Evolutionary conservation across 176 grass and related monocot species (phyloP), one percentile per base, ranked within the genome.

Genomic region (Cenchrus americanus): DNA sequence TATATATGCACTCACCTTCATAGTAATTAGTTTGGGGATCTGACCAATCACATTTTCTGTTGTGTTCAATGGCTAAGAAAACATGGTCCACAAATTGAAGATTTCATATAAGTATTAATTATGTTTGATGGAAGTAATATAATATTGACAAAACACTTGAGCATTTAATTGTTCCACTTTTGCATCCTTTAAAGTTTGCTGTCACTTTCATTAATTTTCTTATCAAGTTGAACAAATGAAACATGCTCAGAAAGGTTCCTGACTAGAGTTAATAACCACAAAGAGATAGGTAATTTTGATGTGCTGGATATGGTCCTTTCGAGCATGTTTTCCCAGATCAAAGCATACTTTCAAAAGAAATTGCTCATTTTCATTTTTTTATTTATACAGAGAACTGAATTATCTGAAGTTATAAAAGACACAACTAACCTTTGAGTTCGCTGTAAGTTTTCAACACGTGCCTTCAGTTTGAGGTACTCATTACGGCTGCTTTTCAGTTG

Each of bases 381-480:
- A 17, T 50, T 9, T 79, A 10, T 8, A 51, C 24, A n/a, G 17
- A n/a, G 65, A 77, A 49, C n/a, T 2, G 2, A 54, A 24, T 69
- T 42, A 69, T 26, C 8, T 57, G 5, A 41, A 58, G 0, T 71
- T 23, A 17, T 19, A 32, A 63, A 67, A 76, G 68, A 32, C 0
- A 60, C 5, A 84, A 50, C 62, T 71, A 63, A 69, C 93, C 93
- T 92, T 80, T 94, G 93, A 51, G 82, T 90, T 73, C 90, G 22
- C 80, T 94, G 93, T 68, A 94, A 84, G 62, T 82, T 87, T 69
- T 94, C 93, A 55, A 94, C 90, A 2, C 87, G 74, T 37, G 90
- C 79, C 66, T 92, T 94, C 34, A 94, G 75, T 61, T 94, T 94
- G 44, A 94, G 75, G 79, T 92, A 94, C 60, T 94, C 93, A 18